Conservation (phyloP, 2,329 filamentous ascomycete species). For the Thielaviopsis musarum region DNA sequence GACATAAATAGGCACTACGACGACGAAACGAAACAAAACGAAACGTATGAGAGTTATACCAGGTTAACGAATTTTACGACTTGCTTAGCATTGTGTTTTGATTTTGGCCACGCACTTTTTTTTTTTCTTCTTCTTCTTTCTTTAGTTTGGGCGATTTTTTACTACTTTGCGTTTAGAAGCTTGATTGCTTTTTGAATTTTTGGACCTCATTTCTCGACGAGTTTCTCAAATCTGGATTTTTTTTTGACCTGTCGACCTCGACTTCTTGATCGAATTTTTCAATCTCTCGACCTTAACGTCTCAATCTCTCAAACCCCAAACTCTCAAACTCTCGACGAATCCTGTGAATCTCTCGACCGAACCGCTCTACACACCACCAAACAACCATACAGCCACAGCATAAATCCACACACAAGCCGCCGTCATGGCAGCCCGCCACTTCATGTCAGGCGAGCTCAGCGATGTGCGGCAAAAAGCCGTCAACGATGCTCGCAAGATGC, state of each 20-base stretch:
- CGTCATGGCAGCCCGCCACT: constrained; percentile 7
- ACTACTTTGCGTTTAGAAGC: neutral
- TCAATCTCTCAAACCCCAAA: no score
- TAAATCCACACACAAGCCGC: neutral
- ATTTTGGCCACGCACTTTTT: no score
- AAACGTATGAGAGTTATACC: no score
- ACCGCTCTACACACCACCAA: neutral
- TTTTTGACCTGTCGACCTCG: no score
- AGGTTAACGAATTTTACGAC: neutral
- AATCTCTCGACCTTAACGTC: no score
- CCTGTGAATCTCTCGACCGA: neutral
- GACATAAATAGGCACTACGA: neutral
- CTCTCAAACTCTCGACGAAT: no score
- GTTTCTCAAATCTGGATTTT: no score
- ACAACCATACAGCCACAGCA: neutral
- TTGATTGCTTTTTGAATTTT: no score
- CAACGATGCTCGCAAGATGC: constrained; percentile 49
- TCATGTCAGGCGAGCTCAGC: constrained; percentile 9
- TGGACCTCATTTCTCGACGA: neutral
- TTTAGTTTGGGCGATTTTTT: neutral
- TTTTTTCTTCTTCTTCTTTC: neutral
- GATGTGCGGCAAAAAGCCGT: constrained; percentile 23
- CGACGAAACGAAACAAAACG: neutral
- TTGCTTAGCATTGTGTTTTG: neutral
- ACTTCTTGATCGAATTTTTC: neutral